These are phyloP conservation scores for Phialophora chinensis DNA, from an alignment of 2,329 filamentous ascomycete species.

Conservation along the genomic window DNA sequence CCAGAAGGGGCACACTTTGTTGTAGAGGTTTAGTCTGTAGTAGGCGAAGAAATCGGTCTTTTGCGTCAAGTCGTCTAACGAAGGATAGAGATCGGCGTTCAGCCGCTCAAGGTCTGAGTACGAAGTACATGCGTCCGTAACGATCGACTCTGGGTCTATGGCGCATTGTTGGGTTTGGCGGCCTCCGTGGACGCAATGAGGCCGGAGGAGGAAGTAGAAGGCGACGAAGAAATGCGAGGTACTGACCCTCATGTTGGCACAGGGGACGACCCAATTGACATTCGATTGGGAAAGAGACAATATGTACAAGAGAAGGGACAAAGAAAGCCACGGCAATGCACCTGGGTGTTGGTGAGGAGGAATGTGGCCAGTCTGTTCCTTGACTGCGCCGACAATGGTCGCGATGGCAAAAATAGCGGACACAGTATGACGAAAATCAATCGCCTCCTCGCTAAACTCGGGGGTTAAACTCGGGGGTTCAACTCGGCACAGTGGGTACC, in stretches of 20 bases:
- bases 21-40: slow-evolving; percentile 92
- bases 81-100: slow-evolving; percentile 76
- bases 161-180: slow-evolving; percentile 32
- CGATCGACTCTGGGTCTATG: slow-evolving; percentile 84
- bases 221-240: slow-evolving; percentile 37
- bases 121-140: slow-evolving; percentile 92
- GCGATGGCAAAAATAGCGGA: slow-evolving; percentile 6
- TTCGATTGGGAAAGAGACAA: neutral
- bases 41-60: slow-evolving; percentile 98
- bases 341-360: neutral
- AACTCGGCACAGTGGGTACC: neutral
- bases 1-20: slow-evolving; percentile 97
- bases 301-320: neutral
- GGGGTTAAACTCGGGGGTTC: neutral
- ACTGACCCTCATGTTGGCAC: slow-evolving; percentile 29
- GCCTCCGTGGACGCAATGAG: slow-evolving; percentile 31
- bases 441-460: neutral
- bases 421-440: neutral
- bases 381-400: neutral
- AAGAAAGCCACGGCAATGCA: neutral
- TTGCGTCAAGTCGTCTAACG: slow-evolving; percentile 78
- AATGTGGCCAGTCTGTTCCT: slow-evolving; percentile 14
- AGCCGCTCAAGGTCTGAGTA: slow-evolving; percentile 87
- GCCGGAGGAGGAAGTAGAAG: slow-evolving; percentile 33
- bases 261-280: slow-evolving; percentile 2